Conservation (phyloP, 2,329 filamentous ascomycete species). For the Colletotrichum sp. region DNA sequence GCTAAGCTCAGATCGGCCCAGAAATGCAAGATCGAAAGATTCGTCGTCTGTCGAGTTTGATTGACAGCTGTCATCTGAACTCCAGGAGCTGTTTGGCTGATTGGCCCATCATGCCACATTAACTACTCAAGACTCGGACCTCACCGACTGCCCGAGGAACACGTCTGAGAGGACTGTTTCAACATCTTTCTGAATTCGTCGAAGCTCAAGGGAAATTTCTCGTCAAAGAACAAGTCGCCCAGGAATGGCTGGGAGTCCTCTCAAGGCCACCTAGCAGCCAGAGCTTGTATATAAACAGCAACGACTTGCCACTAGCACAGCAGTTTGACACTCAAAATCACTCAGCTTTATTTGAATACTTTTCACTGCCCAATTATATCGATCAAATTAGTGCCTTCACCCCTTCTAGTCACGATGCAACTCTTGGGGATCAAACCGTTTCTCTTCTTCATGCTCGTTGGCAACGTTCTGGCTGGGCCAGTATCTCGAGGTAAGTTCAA, state of each 20-base stretch:
- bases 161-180: not conserved
- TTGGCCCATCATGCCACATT: not conserved
- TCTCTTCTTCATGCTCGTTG: not conserved
- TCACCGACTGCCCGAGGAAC: not conserved
- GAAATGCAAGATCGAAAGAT: not conserved
- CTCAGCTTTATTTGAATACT: not conserved
- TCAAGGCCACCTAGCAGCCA: not conserved
- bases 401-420: not conserved
- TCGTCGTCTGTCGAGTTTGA: not conserved
- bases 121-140: not conserved
- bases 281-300: not conserved
- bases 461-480: not conserved
- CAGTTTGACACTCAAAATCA: not conserved
- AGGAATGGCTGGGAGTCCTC: accelerated
- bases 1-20: accelerated
- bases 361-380: accelerated
- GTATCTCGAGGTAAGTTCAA: not conserved
- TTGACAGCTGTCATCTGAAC: not conserved
- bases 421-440: accelerated
- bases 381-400: not conserved
- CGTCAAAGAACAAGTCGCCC: not conserved
- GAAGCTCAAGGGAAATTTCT: not conserved
- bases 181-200: accelerated
- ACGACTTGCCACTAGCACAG: no score
- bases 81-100: not conserved